Percentiles rank a stretch among this genome's conserved stretches.
Conservation (phyloP, 2,329 filamentous ascomycete species). For the Pseudofabraea citricarpa region DNA sequence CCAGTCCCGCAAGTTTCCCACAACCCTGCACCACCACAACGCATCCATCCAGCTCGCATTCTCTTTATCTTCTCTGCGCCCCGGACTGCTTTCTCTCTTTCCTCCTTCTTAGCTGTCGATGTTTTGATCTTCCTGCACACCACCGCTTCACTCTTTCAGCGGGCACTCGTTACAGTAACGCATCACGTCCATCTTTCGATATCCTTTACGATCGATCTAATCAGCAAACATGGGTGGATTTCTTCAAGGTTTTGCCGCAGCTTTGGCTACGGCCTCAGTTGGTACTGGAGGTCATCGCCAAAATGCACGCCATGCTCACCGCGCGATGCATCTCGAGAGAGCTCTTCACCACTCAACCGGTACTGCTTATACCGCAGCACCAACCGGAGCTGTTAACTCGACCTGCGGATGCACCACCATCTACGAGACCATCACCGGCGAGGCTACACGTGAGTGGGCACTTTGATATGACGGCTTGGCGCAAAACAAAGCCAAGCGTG, state of each 20-base stretch:
- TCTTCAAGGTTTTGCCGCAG: slow-evolving; percentile 57
- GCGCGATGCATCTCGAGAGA: slow-evolving; percentile 50
- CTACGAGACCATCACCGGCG: slow-evolving; percentile 66
- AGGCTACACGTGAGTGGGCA: slow-evolving; percentile 54
- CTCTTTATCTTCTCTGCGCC: slow-evolving; percentile 31
- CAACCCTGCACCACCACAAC: too few species aligned
- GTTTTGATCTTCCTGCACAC: slow-evolving; percentile 43
- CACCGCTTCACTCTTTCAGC: slow-evolving; percentile 87
- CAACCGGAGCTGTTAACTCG: slow-evolving; percentile 35
- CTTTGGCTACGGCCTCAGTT: slow-evolving; percentile 54
- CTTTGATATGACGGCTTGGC: too few species aligned
- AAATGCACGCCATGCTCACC: slow-evolving; percentile 54
- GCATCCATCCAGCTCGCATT: too few species aligned
- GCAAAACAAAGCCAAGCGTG: too few species aligned
- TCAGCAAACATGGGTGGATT: slow-evolving; percentile 66
- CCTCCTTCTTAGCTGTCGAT: slow-evolving; percentile 36
- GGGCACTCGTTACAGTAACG: slow-evolving; percentile 60
- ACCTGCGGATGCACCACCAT: slow-evolving; percentile 70
- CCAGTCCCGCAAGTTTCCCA: too few species aligned
- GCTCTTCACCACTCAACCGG: slow-evolving; percentile 17
- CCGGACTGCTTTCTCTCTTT: slow-evolving; percentile 6
- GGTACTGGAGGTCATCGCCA: slow-evolving; percentile 49
- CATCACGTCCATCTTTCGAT: too few species aligned
- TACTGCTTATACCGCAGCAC: too few species aligned
- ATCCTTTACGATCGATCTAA: too few species aligned